Percentiles rank a stretch among this genome's conserved stretches.
Conservation (phyloP, 345 rosid species). For the Clausena lansium region DNA sequence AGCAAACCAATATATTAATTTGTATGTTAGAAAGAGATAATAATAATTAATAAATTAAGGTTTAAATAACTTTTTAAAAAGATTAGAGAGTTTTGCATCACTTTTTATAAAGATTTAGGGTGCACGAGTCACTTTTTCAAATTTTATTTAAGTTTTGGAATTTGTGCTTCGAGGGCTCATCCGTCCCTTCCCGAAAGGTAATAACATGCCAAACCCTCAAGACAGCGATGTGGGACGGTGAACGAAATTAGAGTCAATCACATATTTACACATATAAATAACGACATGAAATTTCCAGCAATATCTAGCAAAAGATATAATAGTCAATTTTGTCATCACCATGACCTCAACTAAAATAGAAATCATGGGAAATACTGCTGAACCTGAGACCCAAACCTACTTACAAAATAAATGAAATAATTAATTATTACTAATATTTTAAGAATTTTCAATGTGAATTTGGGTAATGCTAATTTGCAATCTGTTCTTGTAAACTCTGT, state of each 20-base stretch:
- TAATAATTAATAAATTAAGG: too few relatives aligned
- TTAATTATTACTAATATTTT: background rate
- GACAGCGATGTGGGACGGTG: too few relatives aligned
- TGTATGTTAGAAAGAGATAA: too few relatives aligned
- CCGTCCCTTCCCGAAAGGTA: background rate
- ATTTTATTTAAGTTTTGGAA: background rate
- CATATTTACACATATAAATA: background rate
- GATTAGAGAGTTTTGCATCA: too few relatives aligned
- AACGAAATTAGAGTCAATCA: too few relatives aligned
- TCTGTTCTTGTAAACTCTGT: background rate
- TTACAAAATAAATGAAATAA: slow-evolving; percentile 1
- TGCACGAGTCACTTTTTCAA: too few relatives aligned
- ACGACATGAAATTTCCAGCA: background rate
- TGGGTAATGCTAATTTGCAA: background rate
- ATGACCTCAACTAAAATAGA: background rate
- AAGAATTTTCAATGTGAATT: background rate
- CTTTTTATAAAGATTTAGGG: too few relatives aligned
- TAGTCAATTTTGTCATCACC: background rate
- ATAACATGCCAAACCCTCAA: too few relatives aligned
- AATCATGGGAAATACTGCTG: background rate
- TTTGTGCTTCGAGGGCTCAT: background rate
- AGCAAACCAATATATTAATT: too few relatives aligned
- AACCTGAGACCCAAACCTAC: background rate
- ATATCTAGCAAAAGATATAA: background rate
- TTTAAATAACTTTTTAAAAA: too few relatives aligned